Conservation (phyloP, 2,329 filamentous ascomycete species). For the Pleurostoma richardsiae region DNA sequence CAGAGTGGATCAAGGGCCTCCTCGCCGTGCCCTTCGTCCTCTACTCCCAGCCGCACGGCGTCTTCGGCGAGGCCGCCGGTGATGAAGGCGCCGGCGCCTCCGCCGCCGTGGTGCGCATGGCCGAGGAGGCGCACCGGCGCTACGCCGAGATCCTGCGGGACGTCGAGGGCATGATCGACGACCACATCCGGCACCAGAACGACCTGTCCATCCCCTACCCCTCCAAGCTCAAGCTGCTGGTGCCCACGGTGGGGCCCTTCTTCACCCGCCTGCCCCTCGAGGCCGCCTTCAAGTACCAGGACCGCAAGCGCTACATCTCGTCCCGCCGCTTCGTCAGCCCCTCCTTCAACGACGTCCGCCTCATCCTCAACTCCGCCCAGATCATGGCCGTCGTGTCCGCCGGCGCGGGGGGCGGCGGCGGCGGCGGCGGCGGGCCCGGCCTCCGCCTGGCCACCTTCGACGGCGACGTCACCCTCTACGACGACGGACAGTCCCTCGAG, state of each 20-base stretch:
- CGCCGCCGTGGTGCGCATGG: conserved; percentile 55
- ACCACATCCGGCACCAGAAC: conserved; percentile 72
- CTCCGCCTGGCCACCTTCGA: conserved; percentile 92
- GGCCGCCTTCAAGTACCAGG: conserved; percentile 88
- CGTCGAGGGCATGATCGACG: conserved; percentile 85
- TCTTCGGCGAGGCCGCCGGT: conserved; percentile 63
- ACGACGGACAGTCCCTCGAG: conserved; percentile 77
- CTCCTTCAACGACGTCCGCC: conserved; percentile 92
- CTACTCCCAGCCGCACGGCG: conserved; percentile 87
- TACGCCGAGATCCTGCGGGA: conserved; percentile 96
- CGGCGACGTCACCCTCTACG: conserved; percentile 94
- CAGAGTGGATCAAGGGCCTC: conserved; percentile 95
- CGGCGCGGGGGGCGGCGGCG: conserved; percentile 34
- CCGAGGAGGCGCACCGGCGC: conserved; percentile 73
- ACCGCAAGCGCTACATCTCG: conserved; percentile 79
- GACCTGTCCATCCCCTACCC: conserved; percentile 55
- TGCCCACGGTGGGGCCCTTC: conserved; percentile 88
- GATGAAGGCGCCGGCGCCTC: conserved; percentile 31
- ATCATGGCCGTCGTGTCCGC: conserved; percentile 79
- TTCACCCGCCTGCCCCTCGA: conserved; percentile 85
- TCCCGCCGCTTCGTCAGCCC: conserved; percentile 89
- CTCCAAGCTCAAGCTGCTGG: conserved; percentile 88
- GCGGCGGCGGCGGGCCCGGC: too few species aligned
- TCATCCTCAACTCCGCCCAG: conserved; percentile 93
- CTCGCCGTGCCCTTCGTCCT: conserved; percentile 94